Evolutionary conservation across 345 rosid species (phyloP).

Genomic region (Pistacia integerrima): DNA sequence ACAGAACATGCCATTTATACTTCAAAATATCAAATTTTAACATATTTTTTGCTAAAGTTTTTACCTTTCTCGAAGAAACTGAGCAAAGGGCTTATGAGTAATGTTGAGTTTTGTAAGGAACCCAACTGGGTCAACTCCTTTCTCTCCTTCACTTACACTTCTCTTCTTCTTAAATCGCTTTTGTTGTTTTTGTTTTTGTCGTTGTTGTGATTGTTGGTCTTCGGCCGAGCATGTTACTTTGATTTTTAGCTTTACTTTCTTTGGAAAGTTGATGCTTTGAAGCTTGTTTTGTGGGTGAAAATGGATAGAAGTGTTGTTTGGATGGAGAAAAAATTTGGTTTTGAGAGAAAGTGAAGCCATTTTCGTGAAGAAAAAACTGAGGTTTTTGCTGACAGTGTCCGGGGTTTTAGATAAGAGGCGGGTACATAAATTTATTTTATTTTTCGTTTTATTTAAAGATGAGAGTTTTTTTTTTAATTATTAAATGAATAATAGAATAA

Average conservation of each 20-base stretch:
- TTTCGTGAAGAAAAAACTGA: not conserved
- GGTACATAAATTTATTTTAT: not conserved
- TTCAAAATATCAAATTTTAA: not conserved
- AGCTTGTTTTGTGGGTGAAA: constrained; percentile 23
- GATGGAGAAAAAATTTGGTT: constrained; percentile 26
- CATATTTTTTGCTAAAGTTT: not conserved
- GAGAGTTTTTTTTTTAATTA: too few relatives aligned
- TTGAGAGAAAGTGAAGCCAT: constrained; percentile 41
- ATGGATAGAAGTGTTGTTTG: constrained; percentile 18
- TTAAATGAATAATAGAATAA: too few relatives aligned
- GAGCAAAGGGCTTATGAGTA: constrained; percentile 76
- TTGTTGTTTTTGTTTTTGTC: constrained; percentile 14
- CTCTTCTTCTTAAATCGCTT: constrained; percentile 40
- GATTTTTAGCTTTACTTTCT: constrained; percentile 15
- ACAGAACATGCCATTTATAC: not conserved
- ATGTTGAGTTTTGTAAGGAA: constrained; percentile 69
- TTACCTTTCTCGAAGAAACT: constrained; percentile 94
- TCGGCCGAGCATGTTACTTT: constrained; percentile 41
- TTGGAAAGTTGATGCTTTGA: constrained; percentile 19
- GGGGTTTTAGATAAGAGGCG: constrained; percentile 35
- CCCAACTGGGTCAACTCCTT: constrained; percentile 65
- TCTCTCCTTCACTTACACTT: constrained; percentile 38
- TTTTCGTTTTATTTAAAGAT: not conserved
- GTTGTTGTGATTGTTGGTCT: constrained; percentile 35
- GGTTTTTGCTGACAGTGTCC: not conserved